Evolutionary conservation across 2,329 filamentous ascomycete genomes (phyloP).

Genomic region (Boeremia exigua): DNA sequence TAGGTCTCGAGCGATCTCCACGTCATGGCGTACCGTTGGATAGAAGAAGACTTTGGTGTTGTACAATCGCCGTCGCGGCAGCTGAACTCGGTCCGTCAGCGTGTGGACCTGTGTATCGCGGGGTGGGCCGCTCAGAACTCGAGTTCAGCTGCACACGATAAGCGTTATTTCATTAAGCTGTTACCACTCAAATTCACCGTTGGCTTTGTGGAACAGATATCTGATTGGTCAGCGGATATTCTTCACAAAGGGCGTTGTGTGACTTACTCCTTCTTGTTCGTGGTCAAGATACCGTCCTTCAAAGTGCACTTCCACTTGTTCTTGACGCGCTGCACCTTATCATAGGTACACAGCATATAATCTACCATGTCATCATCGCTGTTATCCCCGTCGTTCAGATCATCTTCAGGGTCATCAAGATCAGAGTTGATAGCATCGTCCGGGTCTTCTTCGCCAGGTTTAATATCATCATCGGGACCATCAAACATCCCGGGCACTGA

Average conservation of each 20-base stretch:
- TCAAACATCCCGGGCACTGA: slow-evolving; percentile 51
- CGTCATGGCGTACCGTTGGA: not conserved
- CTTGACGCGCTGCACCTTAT: slow-evolving; percentile 98
- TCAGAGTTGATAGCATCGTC: slow-evolving; percentile 99
- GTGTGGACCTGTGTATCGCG: slow-evolving; percentile 6
- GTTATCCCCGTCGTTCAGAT: slow-evolving; percentile 79
- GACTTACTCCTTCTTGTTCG: slow-evolving; percentile 84
- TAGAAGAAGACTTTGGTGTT: not conserved
- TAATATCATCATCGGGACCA: slow-evolving; percentile 64
- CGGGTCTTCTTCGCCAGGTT: slow-evolving; percentile 61
- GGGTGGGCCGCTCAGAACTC: slow-evolving; percentile 20
- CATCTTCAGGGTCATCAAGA: slow-evolving; percentile 91
- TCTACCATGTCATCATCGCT: slow-evolving; percentile 83
- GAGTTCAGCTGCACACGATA: slow-evolving; percentile 31
- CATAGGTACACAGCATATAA: slow-evolving; percentile 98
- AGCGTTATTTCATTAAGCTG: slow-evolving; percentile 23
- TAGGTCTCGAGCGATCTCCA: not conserved
- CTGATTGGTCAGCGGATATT: slow-evolving; percentile 45
- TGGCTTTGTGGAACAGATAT: slow-evolving; percentile 97
- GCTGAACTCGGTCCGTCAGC: slow-evolving; percentile 19
- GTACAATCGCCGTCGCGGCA: slow-evolving; percentile 13
- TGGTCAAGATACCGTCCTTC: slow-evolving; percentile 93
- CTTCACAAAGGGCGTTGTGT: not conserved
- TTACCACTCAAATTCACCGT: slow-evolving; percentile 97
- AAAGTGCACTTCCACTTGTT: slow-evolving; percentile 97